A percentile compares a stretch with the other conserved stretches of the same genome.
Evolutionary conservation across 495 filamentous ascomycete species (phyloP).

Genomic region (Hypoxylon trugodes): DNA sequence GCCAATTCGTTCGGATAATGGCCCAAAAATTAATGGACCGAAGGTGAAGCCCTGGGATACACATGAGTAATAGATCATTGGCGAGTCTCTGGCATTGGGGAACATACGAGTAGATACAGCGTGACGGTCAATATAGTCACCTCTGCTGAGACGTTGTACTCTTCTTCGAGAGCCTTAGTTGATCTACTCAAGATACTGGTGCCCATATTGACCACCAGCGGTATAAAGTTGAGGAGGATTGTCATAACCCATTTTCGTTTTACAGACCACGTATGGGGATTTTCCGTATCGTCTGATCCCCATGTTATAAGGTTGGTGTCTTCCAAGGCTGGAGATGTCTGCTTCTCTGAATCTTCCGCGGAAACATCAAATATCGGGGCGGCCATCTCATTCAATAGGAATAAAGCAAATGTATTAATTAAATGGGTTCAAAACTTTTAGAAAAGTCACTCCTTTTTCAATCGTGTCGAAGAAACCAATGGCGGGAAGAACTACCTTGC

Average conservation of each 20-base stretch:
- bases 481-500: no score
- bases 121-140: slow-evolving; percentile 57
- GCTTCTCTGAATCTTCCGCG: not conserved
- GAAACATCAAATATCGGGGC: no score
- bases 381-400: no score
- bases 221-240: not conserved
- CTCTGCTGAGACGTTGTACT: not conserved
- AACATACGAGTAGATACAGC: slow-evolving; percentile 60
- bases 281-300: not conserved
- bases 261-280: not conserved
- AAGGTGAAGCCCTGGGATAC: slow-evolving; percentile 28
- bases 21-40: slow-evolving; percentile 65
- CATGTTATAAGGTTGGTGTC: not conserved
- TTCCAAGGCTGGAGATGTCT: not conserved
- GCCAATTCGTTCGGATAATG: slow-evolving; percentile 66
- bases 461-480: no score
- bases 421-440: no score
- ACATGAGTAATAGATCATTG: slow-evolving; percentile 8
- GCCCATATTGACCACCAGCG: not conserved
- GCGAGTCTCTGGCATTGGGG: not conserved
- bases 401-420: no score
- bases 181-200: not conserved
- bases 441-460: no score
- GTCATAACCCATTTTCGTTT: not conserved
- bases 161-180: not conserved